Percentiles rank a stretch among this genome's conserved stretches.
Evolutionary conservation across 2,329 filamentous ascomycete genomes (phyloP).

Genomic region (Claviceps digitariae): DNA sequence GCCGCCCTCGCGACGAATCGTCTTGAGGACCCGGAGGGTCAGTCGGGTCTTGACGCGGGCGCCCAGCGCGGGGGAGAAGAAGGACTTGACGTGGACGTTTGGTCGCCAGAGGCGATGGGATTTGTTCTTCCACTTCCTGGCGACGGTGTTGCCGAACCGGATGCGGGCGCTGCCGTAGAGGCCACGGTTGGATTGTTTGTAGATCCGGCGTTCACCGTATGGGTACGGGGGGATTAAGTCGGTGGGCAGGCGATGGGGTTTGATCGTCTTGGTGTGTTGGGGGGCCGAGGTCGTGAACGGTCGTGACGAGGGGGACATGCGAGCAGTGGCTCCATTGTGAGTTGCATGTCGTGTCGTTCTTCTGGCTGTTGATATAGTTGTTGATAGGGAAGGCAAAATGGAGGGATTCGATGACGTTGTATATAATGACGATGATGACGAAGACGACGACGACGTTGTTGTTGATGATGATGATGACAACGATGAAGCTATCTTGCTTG

Average conservation of each 20-base stretch:
- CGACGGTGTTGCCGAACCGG: constrained; percentile 68
- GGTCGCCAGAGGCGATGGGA: constrained; percentile 61
- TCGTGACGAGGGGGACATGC: constrained; percentile 1
- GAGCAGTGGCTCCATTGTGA: not conserved
- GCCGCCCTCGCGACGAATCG: constrained; percentile 74
- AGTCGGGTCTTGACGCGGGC: constrained; percentile 54
- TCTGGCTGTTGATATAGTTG: not conserved
- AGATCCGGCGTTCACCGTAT: constrained; percentile 53
- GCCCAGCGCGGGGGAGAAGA: constrained; percentile 51
- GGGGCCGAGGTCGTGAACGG: constrained; percentile 25
- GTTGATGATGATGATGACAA: not conserved
- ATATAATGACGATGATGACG: not conserved
- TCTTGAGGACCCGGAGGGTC: constrained; percentile 54
- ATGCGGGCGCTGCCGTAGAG: constrained; percentile 59
- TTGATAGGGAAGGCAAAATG: not conserved
- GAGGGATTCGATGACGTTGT: not conserved
- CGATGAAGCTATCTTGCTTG: not conserved
- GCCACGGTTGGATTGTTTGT: constrained; percentile 69
- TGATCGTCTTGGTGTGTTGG: constrained; percentile 26
- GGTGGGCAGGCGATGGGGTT: constrained; percentile 29
- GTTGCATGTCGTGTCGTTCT: not conserved
- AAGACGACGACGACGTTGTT: no score
- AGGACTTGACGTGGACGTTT: constrained; percentile 55
- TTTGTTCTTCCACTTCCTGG: constrained; percentile 56
- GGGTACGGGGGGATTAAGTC: constrained; percentile 54